Evolutionary conservation across 2,329 filamentous ascomycete genomes (phyloP).

Genomic region (Sphaerostilbella broomeana): DNA sequence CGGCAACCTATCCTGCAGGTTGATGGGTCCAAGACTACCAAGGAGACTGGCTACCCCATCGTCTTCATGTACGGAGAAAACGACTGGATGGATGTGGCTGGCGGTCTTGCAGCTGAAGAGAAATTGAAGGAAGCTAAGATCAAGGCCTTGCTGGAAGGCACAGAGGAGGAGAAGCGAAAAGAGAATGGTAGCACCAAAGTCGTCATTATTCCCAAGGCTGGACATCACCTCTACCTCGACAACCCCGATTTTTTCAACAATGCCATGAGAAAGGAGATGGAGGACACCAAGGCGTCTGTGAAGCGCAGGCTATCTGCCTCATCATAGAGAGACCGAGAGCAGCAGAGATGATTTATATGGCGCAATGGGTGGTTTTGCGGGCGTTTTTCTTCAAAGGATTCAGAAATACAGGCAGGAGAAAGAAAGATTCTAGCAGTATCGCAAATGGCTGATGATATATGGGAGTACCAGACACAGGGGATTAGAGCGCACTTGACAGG

Average conservation of each 20-base stretch:
- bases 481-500: too few species aligned
- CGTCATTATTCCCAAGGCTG: constrained; percentile 59
- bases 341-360: neutral
- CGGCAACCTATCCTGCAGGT: constrained; percentile 50
- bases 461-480: too few species aligned
- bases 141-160: constrained; percentile 54
- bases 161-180: constrained; percentile 57
- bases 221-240: constrained; percentile 55
- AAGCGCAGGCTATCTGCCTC: constrained; percentile 19
- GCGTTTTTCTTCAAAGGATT: too few species aligned
- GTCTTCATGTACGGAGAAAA: constrained; percentile 95
- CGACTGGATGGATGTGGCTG: constrained; percentile 97
- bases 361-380: too few species aligned
- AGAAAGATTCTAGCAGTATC: too few species aligned
- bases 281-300: constrained; percentile 36
- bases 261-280: constrained; percentile 46
- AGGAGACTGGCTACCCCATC: constrained; percentile 67
- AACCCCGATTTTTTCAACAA: constrained; percentile 53
- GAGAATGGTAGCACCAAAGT: constrained; percentile 83
- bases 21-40: constrained; percentile 21
- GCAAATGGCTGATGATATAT: too few species aligned
- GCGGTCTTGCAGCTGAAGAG: constrained; percentile 72
- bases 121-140: constrained; percentile 65
- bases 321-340: neutral
- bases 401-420: too few species aligned